Percentiles rank a stretch among this genome's conserved stretches.
phyloP scores from a whole-genome alignment of 1,139 yeast genomes.

The Suhomyces bokatorum region DNA sequence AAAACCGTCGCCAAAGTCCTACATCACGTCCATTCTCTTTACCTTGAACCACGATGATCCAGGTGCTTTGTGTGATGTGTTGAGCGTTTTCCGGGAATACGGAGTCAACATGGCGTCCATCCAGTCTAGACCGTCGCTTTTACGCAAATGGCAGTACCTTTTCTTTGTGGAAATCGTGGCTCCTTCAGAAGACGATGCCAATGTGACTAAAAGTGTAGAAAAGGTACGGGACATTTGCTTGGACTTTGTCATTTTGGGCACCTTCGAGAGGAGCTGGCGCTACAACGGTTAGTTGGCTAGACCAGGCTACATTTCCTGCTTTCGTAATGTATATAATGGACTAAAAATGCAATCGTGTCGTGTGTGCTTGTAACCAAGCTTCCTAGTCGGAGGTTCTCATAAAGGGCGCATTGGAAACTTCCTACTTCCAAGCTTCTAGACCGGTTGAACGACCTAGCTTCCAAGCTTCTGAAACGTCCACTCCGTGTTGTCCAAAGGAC shows the following conservation, averaged over 20 bases:
- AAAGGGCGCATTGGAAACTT: too few relatives aligned
- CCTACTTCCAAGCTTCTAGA: too few relatives aligned
- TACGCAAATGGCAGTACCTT: slow-evolving; percentile 77
- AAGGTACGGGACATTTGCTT: slow-evolving; percentile 27
- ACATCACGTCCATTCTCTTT: slow-evolving; percentile 61
- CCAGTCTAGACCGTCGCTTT: slow-evolving; percentile 68
- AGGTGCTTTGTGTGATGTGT: slow-evolving; percentile 72
- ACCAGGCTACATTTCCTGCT: background rate
- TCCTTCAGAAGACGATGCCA: slow-evolving; percentile 18
- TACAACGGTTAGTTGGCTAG: slow-evolving; percentile 14
- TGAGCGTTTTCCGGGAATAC: slow-evolving; percentile 57
- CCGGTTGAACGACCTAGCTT: slow-evolving; percentile 8
- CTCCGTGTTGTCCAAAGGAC: slow-evolving; percentile 94
- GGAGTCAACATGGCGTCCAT: slow-evolving; percentile 71
- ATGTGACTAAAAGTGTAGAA: slow-evolving; percentile 21
- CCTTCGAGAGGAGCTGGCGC: slow-evolving; percentile 35
- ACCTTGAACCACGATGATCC: slow-evolving; percentile 67
- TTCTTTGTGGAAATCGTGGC: slow-evolving; percentile 72
- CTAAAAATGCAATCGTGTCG: slow-evolving; percentile 4
- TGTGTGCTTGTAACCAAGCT: background rate
- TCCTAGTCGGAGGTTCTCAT: background rate
- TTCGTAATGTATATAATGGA: background rate
- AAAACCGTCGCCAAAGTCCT: slow-evolving; percentile 1
- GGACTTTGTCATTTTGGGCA: slow-evolving; percentile 40
- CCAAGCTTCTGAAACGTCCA: slow-evolving; percentile 92